Percentiles rank a stretch among this genome's conserved stretches.
These are phyloP conservation scores for Encephalitozoon romaleae DNA, from an alignment of 371 early-diverging fungal genomes.

Conservation along the genomic window DNA sequence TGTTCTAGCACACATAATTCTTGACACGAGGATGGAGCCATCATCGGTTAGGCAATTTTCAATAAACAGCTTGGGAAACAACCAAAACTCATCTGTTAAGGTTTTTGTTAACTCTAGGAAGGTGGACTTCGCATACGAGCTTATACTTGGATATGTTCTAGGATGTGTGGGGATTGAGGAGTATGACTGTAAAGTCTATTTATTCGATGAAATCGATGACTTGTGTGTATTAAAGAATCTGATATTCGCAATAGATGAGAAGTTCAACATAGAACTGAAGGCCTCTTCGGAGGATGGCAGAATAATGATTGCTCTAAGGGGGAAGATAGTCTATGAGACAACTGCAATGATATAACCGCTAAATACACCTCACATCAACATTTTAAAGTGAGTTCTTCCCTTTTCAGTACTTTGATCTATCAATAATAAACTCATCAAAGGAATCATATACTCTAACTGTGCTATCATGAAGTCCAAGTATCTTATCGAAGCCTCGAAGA, in stretches of 20 bases:
- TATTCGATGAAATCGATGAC: neutral
- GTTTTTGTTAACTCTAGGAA: neutral
- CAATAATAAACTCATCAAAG: conserved; percentile 23
- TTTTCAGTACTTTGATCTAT: neutral
- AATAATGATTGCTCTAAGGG: neutral
- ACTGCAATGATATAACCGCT: neutral
- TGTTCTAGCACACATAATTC: neutral
- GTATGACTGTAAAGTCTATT: neutral
- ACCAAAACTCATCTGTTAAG: neutral
- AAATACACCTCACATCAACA: neutral
- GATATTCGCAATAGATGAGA: neutral
- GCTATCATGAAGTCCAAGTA: conserved; percentile 61
- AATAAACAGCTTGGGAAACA: neutral
- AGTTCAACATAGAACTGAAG: neutral
- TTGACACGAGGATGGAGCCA: neutral
- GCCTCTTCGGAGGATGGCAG: neutral
- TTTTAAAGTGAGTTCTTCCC: neutral
- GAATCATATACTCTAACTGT: conserved; percentile 20
- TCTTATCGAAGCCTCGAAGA: conserved; percentile 65
- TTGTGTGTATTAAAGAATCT: neutral
- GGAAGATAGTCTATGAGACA: neutral
- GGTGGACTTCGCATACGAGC: neutral
- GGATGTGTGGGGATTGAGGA: neutral
- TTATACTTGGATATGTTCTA: neutral
- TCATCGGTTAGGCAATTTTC: neutral